These are phyloP conservation scores for Kluyveromyces lactis DNA, from an alignment of 805 yeast genomes.

Conservation along the genomic window DNA sequence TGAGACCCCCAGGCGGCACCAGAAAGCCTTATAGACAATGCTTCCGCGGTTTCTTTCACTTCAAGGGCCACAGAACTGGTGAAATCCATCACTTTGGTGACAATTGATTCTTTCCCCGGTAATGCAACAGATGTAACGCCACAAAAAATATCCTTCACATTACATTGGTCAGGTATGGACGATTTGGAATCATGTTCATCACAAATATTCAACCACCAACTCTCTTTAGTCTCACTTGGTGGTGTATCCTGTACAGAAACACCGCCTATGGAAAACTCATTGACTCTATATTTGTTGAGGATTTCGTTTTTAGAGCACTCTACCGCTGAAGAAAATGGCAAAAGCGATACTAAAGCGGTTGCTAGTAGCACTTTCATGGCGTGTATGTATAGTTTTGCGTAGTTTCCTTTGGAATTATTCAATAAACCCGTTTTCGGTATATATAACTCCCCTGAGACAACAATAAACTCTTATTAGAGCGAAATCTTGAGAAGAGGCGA, in stretches of 20 bases:
- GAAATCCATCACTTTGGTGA: conserved; percentile 57
- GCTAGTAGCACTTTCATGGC: neutral
- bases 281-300: conserved; percentile 19
- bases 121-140: conserved; percentile 53
- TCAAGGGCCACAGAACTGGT: conserved; percentile 25
- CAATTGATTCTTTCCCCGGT: conserved; percentile 39
- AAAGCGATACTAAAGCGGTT: conserved; percentile 1
- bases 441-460: no score
- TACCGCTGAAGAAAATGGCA: conserved; percentile 1
- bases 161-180: conserved; percentile 43
- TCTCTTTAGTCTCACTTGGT: conserved; percentile 55
- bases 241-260: conserved; percentile 51
- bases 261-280: conserved; percentile 2
- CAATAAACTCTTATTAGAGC: no score
- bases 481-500: no score
- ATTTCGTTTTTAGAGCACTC: conserved; percentile 19
- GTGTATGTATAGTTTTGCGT: neutral
- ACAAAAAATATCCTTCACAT: conserved; percentile 67
- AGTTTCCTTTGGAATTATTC: neutral
- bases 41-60: conserved; percentile 25
- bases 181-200: conserved; percentile 31
- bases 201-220: conserved; percentile 72
- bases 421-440: neutral
- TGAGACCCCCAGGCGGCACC: conserved; percentile 69
- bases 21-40: conserved; percentile 34